These are phyloP conservation scores for Phycomyces nitens DNA, from an alignment of 192 early-diverging fungal genomes.

Conservation along the genomic window DNA sequence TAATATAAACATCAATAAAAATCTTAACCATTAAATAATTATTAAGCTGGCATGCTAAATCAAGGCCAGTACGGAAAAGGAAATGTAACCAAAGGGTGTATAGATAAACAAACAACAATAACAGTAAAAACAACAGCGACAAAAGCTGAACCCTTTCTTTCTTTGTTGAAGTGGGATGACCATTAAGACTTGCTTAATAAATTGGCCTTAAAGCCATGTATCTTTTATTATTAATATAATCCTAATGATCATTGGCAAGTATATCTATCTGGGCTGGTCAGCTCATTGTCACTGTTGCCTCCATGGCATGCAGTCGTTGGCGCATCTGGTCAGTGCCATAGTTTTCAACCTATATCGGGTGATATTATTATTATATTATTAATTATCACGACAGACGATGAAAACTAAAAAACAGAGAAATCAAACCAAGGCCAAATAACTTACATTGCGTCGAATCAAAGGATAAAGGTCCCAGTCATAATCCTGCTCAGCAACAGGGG, in stretches of 20 bases:
- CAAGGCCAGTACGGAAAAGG: neutral
- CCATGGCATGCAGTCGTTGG: slow-evolving; percentile 29
- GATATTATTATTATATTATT: too few species aligned
- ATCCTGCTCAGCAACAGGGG: neutral
- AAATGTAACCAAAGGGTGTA: neutral
- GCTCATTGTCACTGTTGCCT: slow-evolving; percentile 14
- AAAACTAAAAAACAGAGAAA: too few species aligned
- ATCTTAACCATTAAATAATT: too few species aligned
- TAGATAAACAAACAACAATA: slow-evolving; percentile 2
- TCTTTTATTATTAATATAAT: too few species aligned
- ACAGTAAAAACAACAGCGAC: neutral
- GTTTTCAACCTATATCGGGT: slow-evolving; percentile 24
- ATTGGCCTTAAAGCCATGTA: too few species aligned
- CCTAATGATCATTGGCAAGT: too few species aligned
- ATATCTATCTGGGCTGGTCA: neutral
- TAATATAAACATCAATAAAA: neutral
- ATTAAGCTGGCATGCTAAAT: too few species aligned
- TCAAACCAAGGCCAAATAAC: neutral
- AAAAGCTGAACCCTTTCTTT: too few species aligned
- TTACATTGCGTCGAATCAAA: slow-evolving; percentile 24
- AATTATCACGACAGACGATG: too few species aligned
- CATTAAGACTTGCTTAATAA: too few species aligned
- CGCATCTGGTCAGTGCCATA: slow-evolving; percentile 33
- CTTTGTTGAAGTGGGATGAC: slow-evolving; percentile 1
- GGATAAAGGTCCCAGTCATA: slow-evolving; percentile 28